phyloP scores from a whole-genome alignment of 176 grass and related monocot species.

The Alloteropsis semialata region DNA sequence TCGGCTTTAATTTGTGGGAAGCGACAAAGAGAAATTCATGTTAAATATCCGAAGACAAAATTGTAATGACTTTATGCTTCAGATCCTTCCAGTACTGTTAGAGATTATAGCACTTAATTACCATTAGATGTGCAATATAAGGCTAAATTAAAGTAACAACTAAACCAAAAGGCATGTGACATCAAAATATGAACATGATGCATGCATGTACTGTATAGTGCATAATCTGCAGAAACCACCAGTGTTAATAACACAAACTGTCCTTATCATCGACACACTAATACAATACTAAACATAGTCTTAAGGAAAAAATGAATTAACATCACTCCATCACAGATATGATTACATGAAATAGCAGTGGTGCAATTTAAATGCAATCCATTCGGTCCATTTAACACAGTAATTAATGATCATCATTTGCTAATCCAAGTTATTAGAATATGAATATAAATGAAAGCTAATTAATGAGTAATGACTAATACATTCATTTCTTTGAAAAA shows the following conservation, averaged over 20 bases:
- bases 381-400: background rate
- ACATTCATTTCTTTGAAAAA: background rate
- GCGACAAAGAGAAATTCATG: background rate
- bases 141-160: background rate
- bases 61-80: background rate
- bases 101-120: background rate
- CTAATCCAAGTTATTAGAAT: background rate
- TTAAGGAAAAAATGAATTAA: background rate
- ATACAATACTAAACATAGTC: background rate
- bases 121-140: background rate
- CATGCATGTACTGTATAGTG: background rate
- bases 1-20: background rate
- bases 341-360: constrained; percentile 31
- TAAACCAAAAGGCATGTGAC: background rate
- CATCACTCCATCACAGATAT: background rate
- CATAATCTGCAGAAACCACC: background rate
- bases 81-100: background rate
- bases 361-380: background rate
- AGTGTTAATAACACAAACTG: background rate
- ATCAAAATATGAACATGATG: background rate
- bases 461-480: background rate
- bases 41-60: background rate
- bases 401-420: background rate
- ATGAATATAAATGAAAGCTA: background rate
- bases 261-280: background rate